Evolutionary conservation across 805 yeast genomes (phyloP).

Genomic region (Metschnikowia colocasiae): DNA sequence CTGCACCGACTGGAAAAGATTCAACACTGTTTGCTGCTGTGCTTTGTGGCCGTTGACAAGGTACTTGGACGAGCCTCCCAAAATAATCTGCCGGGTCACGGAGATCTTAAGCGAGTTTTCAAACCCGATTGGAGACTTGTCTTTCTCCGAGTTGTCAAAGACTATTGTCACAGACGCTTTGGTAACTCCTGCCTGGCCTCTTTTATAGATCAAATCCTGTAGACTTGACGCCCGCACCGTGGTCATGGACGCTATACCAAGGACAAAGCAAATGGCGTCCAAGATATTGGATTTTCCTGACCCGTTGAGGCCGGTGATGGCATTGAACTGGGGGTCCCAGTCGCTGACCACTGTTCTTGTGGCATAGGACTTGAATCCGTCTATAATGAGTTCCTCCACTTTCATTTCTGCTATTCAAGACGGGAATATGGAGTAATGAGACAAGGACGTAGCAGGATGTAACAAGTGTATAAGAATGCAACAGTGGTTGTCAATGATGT

Average conservation of each 20-base stretch:
- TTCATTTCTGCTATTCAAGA: constrained; percentile 50
- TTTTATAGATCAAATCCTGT: constrained; percentile 90
- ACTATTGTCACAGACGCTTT: constrained; percentile 96
- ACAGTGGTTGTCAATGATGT: no score
- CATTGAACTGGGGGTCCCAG: constrained; percentile 97
- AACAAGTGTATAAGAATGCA: background rate
- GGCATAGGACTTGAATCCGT: constrained; percentile 97
- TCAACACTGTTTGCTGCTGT: constrained; percentile 87
- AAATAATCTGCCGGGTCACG: constrained; percentile 84
- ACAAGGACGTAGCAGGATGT: background rate
- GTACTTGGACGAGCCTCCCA: constrained; percentile 91
- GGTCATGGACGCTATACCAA: constrained; percentile 92
- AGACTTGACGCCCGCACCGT: constrained; percentile 90
- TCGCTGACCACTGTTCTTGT: constrained; percentile 91
- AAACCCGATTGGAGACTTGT: constrained; percentile 83
- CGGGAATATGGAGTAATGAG: no score
- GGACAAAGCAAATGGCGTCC: constrained; percentile 97
- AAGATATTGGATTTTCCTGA: constrained; percentile 95
- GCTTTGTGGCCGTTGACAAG: constrained; percentile 95
- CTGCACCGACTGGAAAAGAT: constrained; percentile 90
- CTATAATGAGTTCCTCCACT: constrained; percentile 94
- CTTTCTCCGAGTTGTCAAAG: constrained; percentile 77
- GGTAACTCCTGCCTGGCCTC: constrained; percentile 98
- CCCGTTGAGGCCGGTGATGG: constrained; percentile 96
- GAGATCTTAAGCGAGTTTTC: constrained; percentile 74